A percentile compares a stretch with the other conserved stretches of the same genome.
phyloP scores from a whole-genome alignment of 2,329 filamentous ascomycete species.

The Lachnellula occidentalis region DNA sequence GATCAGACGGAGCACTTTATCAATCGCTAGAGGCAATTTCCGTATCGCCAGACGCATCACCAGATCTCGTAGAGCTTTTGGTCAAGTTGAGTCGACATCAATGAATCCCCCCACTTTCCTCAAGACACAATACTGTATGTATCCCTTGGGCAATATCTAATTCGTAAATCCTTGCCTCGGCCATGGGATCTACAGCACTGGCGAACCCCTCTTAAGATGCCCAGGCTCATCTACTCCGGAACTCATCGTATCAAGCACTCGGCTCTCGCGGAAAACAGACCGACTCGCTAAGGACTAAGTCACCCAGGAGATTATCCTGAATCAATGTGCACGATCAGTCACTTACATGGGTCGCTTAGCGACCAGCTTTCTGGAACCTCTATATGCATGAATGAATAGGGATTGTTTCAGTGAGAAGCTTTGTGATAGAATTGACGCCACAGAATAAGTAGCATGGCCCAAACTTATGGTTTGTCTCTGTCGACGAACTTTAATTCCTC shows the following conservation, averaged over 20 bases:
- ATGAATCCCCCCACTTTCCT: not conserved
- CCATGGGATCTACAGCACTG: too few species aligned
- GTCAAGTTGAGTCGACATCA: conserved; percentile 19
- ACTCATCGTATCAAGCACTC: too few species aligned
- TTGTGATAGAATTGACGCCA: not conserved
- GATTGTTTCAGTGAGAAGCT: not conserved
- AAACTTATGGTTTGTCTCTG: not conserved
- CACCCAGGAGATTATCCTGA: not conserved
- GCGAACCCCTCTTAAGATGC: too few species aligned
- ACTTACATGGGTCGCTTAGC: not conserved
- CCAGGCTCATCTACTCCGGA: too few species aligned
- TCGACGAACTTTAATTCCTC: not conserved
- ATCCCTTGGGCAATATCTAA: too few species aligned
- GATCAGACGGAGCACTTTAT: conserved; percentile 22
- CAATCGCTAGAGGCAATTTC: conserved; percentile 27
- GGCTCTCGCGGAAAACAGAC: too few species aligned
- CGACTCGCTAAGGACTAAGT: not conserved
- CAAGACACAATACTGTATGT: too few species aligned
- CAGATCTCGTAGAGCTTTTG: conserved; percentile 27
- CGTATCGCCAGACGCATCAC: conserved; percentile 18
- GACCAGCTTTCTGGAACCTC: not conserved
- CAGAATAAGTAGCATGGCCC: not conserved
- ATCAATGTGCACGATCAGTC: not conserved
- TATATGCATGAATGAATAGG: not conserved
- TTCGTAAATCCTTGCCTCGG: too few species aligned